Conservation (phyloP, 768 basidiomycete genomes). For the Dioszegia aurantiaca region DNA sequence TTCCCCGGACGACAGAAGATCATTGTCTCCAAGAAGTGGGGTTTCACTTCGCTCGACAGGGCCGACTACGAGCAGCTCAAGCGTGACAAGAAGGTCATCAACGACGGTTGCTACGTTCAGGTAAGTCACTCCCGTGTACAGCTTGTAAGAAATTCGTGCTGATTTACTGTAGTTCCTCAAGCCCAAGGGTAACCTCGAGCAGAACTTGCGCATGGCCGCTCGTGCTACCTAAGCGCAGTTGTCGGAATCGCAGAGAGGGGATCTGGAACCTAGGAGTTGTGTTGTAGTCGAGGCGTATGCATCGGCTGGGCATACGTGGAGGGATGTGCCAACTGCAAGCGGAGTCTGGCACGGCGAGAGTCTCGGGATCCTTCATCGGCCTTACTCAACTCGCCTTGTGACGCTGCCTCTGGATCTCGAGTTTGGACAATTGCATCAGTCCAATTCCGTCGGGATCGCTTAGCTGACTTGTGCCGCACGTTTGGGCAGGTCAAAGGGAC, state of each 20-base stretch:
- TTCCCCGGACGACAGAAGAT: constrained; percentile 52
- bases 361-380: too few relatives aligned
- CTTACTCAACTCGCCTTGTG: too few relatives aligned
- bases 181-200: constrained; percentile 77
- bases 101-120: constrained; percentile 87
- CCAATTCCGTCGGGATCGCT: too few relatives aligned
- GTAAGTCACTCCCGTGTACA: constrained; percentile 3
- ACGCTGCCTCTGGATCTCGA: too few relatives aligned
- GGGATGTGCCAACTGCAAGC: too few relatives aligned
- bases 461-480: too few relatives aligned
- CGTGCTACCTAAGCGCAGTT: constrained; percentile 36
- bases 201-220: constrained; percentile 71
- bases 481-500: too few relatives aligned
- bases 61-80: constrained; percentile 84
- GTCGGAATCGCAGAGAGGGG: neutral
- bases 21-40: constrained; percentile 79
- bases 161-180: constrained; percentile 62
- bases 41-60: constrained; percentile 91
- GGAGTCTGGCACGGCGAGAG: too few relatives aligned
- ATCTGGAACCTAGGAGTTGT: constrained; percentile 4
- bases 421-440: too few relatives aligned
- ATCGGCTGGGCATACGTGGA: constrained; percentile 7
- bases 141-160: neutral
- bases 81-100: constrained; percentile 82
- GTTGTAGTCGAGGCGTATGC: constrained; percentile 18